Evolutionary conservation across 352 stramenopile species (phyloP).

Genomic region (Phytopythium helicoides): DNA sequence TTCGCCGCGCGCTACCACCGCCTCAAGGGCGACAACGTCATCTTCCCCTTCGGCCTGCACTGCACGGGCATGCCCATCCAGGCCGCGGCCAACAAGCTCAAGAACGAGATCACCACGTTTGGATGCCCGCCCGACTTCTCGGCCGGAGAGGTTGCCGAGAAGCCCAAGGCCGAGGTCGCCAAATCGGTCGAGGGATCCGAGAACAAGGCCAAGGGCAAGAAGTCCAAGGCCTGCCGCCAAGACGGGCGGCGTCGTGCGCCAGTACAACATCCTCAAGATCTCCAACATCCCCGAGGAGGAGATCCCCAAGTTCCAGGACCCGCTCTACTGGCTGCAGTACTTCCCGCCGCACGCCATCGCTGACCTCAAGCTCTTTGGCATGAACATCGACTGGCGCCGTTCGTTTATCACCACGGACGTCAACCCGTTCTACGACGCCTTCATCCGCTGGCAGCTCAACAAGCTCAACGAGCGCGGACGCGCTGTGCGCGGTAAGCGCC

Average conservation of each 20-base stretch:
- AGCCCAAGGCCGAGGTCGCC: conserved; percentile 21
- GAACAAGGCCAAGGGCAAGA: conserved; percentile 94
- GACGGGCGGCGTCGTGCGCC: conserved; percentile 94
- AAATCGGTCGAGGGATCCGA: conserved; percentile 78
- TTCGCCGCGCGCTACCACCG: conserved; percentile 92
- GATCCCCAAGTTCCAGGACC: conserved; percentile 97
- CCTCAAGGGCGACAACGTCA: conserved; percentile 98
- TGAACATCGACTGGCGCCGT: conserved; percentile 97
- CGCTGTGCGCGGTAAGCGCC: conserved; percentile 94
- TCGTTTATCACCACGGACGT: conserved; percentile 99
- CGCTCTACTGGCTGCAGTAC: conserved; percentile 98
- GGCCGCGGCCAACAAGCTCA: conserved; percentile 99
- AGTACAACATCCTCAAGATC: conserved; percentile 99
- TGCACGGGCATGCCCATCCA: conserved; percentile 99
- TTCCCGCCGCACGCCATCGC: conserved; percentile 96
- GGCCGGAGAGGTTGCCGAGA: conserved; percentile 11
- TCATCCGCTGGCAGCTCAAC: conserved; percentile 99
- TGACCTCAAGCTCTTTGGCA: conserved; percentile 98
- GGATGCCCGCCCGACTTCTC: conserved; percentile 93
- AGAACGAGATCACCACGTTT: conserved; percentile 94
- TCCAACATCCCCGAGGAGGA: conserved; percentile 89
- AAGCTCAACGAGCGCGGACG: conserved; percentile 91
- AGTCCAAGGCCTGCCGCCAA: conserved; percentile 98
- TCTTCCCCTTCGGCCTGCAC: conserved; percentile 99
- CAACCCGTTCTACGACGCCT: conserved; percentile 99